Evolutionary conservation across 2,329 filamentous ascomycete species (phyloP).

Genomic region (Microsporum audouinii): DNA sequence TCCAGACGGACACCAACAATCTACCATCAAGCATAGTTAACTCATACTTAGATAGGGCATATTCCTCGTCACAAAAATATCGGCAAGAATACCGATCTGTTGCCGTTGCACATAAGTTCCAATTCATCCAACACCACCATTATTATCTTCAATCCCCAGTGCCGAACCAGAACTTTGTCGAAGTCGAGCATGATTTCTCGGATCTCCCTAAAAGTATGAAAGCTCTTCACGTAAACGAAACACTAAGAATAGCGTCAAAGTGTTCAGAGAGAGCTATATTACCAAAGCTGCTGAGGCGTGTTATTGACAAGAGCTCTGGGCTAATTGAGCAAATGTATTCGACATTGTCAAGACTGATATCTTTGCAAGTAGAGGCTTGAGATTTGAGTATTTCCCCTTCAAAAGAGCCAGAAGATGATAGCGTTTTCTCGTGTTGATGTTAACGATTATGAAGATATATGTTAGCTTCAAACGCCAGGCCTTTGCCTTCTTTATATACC

Average conservation of each 20-base stretch:
- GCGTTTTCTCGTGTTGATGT: neutral
- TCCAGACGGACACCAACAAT: neutral
- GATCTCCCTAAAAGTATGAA: constrained; percentile 38
- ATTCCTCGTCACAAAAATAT: constrained; percentile 42
- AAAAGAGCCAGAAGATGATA: constrained; percentile 21
- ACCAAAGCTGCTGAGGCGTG: constrained; percentile 42
- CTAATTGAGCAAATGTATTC: constrained; percentile 21
- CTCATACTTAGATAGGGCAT: constrained; percentile 26
- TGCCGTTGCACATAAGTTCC: constrained; percentile 37
- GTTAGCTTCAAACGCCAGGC: too few species aligned
- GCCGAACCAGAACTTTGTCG: constrained; percentile 38
- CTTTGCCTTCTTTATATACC: neutral
- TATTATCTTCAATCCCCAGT: constrained; percentile 35
- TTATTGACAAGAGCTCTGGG: constrained; percentile 40
- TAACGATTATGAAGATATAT: neutral
- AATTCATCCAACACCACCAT: constrained; percentile 40
- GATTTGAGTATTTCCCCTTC: constrained; percentile 26
- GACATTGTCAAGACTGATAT: constrained; percentile 11
- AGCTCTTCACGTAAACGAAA: constrained; percentile 27
- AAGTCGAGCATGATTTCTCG: constrained; percentile 43
- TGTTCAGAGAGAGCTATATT: constrained; percentile 40
- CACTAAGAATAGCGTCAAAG: constrained; percentile 32
- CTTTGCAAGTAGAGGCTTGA: constrained; percentile 16
- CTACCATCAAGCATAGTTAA: neutral
- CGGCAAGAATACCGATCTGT: constrained; percentile 40